Evolutionary conservation across 2,329 filamentous ascomycete species (phyloP).

Genomic region (Fusarium pininemorale): DNA sequence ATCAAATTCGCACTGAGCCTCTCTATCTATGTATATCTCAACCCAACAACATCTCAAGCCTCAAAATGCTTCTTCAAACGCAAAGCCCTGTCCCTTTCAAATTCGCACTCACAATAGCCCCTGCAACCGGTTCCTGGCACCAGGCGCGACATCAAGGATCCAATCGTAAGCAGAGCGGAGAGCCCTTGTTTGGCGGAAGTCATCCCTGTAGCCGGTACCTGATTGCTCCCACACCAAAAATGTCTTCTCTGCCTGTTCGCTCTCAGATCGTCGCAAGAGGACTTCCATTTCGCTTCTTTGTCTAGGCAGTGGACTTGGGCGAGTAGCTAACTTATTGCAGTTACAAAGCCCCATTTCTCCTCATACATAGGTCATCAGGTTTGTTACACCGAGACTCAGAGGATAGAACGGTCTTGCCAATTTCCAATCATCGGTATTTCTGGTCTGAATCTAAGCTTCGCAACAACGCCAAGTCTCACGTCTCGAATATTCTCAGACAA

Average conservation of each 20-base stretch:
- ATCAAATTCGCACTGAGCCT: background rate
- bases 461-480: constrained; percentile 24
- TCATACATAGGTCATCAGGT: background rate
- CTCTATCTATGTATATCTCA: background rate
- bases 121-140: constrained; percentile 37
- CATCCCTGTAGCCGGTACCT: constrained; percentile 42
- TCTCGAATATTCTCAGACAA: constrained; percentile 17
- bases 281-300: constrained; percentile 38
- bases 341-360: constrained; percentile 6
- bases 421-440: constrained; percentile 10
- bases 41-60: background rate
- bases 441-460: constrained; percentile 2
- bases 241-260: background rate
- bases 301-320: constrained; percentile 5
- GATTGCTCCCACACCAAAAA: constrained; percentile 37
- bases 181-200: constrained; percentile 35
- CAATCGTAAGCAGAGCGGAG: constrained; percentile 27
- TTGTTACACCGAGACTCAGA: background rate
- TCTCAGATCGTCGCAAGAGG: constrained; percentile 20
- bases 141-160: constrained; percentile 25
- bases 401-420: background rate
- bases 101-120: constrained; percentile 30
- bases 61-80: background rate
- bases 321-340: constrained; percentile 20
- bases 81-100: background rate